Evolutionary conservation across 148 eudicot genomes (phyloP).

Genomic region (Oxyria digyna): DNA sequence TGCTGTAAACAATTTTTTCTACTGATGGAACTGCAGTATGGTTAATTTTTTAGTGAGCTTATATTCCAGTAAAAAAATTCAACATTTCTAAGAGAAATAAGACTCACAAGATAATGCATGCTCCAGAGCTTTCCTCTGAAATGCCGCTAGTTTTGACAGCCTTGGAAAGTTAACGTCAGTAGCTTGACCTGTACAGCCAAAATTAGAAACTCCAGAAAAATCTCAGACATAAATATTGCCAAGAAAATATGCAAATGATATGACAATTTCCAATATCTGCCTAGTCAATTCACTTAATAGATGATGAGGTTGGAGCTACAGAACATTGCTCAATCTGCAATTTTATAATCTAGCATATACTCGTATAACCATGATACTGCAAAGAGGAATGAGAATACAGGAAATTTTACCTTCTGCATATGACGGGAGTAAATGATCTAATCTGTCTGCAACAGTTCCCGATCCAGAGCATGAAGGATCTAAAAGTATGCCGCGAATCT

Average conservation of each 20-base stretch:
- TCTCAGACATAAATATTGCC: background rate
- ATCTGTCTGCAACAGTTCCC: constrained; percentile 78
- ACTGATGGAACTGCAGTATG: constrained; percentile 66
- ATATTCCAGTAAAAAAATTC: background rate
- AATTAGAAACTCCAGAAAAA: background rate
- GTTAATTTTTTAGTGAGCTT: background rate
- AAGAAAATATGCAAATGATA: background rate
- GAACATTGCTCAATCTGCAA: background rate
- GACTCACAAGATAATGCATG: constrained; percentile 91
- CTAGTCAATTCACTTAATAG: background rate
- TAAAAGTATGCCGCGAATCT: constrained; percentile 86
- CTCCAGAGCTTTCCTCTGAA: constrained; percentile 75
- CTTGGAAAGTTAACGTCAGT: constrained; percentile 31
- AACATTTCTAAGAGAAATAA: background rate
- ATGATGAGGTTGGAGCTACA: background rate
- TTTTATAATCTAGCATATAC: background rate
- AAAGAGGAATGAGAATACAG: background rate
- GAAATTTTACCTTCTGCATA: constrained; percentile 32
- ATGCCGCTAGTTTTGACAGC: constrained; percentile 62
- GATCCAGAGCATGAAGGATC: constrained; percentile 99
- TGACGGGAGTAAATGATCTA: constrained; percentile 94
- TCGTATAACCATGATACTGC: background rate
- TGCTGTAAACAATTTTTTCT: constrained; percentile 92
- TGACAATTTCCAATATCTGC: background rate
- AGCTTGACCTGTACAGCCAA: constrained; percentile 21